Conservation (phyloP, 148 eudicot genomes). For the Diospyros lotus region DNA sequence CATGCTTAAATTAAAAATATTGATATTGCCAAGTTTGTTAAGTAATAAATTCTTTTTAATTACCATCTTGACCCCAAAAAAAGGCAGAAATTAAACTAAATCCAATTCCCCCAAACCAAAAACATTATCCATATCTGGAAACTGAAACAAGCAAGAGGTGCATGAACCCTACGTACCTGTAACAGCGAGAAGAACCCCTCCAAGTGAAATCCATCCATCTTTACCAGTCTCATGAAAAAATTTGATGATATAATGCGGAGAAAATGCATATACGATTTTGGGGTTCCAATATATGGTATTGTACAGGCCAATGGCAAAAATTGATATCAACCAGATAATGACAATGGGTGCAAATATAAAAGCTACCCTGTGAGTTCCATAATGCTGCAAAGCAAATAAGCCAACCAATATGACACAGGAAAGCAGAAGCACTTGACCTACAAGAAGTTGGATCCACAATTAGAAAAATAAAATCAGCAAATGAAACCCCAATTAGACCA, state of each 20-base stretch:
- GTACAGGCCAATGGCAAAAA: constrained; percentile 63
- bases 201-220: constrained; percentile 62
- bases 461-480: constrained; percentile 7
- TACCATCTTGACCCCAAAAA: not conserved
- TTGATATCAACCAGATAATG: constrained; percentile 67
- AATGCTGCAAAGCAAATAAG: constrained; percentile 69
- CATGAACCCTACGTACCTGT: constrained; percentile 47
- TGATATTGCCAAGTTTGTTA: not conserved
- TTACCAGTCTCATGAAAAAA: constrained; percentile 44
- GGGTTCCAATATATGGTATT: constrained; percentile 55
- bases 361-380: constrained; percentile 71
- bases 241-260: constrained; percentile 62
- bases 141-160: not conserved
- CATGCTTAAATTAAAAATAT: constrained; percentile 7
- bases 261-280: constrained; percentile 54
- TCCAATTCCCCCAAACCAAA: not conserved
- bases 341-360: constrained; percentile 81
- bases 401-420: constrained; percentile 67
- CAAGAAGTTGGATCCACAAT: constrained; percentile 10
- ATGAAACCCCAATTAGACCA: not conserved
- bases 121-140: not conserved
- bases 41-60: not conserved
- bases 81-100: not conserved
- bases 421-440: constrained; percentile 55
- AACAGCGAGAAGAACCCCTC: constrained; percentile 65